Base-by-base conservation (phyloP, 345 rosid species). In the Salix viminalis region DNA sequence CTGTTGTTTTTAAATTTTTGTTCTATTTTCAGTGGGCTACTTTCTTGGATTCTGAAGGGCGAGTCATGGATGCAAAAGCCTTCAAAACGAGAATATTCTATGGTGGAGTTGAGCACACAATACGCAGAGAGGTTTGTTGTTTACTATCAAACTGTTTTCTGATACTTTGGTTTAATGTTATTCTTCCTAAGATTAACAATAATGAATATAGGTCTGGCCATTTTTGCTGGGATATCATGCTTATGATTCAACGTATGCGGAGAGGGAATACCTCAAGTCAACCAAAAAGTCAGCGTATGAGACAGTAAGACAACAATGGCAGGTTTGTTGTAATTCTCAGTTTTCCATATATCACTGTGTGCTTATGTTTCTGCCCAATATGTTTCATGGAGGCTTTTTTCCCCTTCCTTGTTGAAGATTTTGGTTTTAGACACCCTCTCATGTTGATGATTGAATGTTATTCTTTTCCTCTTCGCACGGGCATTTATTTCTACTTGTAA, bases 261-360 rank as follows among this genome's bases (percentile, higher is more conserved):
- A 96, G 89, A 88, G 98, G 88, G 93, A 90, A 73, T 89, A 85
- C 81, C 89, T 79, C 48, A 88, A 75, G 75, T 83, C 92, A 39
- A 75, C 76, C 65, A 96, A 88, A 84, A 89, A 66, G 85, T 76
- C 75, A 56, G 99, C 92, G 87, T 94, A 94, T 75, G 89, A 87
- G 86, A 88, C 92, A n/a, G 77, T 94, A 73, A 94, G 94, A 85
- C 85, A 73, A 72, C 97, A 95, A 84, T 95, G 99, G 99, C 89
- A 95, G 99, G 99, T 90, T 71, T 70, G 87, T 26, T 41, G 21
- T 3, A 28, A 28, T 60, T 60, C 41, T 42, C 48, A 28, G 30
- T 36, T 44, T 32, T 61, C 44, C 71, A 67, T 15, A 50, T 10
- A 16, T 70, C 44, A 3, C 36, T 60, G 5, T 18, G 12, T 30